A percentile compares a stretch with the other conserved stretches of the same genome.
phyloP scores from a whole-genome alignment of 495 filamentous ascomycete genomes.

The Penicillium cosmopolitanum region DNA sequence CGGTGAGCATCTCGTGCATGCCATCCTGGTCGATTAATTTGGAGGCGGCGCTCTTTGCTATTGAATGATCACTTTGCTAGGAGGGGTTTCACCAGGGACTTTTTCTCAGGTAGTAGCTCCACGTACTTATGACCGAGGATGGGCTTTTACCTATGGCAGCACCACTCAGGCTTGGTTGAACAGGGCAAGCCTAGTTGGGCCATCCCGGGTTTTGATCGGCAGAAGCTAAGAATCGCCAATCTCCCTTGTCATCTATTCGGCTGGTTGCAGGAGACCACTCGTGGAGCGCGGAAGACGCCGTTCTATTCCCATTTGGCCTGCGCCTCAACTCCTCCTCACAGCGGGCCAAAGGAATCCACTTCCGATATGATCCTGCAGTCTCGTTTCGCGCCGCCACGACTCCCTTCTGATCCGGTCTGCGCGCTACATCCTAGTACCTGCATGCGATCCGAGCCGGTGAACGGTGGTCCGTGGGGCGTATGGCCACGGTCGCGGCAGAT shows the following conservation, averaged over 20 bases:
- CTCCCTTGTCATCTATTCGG: conserved; percentile 22
- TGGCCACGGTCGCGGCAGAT: conserved; percentile 22
- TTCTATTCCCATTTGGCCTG: conserved; percentile 19
- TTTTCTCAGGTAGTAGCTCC: not conserved
- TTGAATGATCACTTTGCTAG: not conserved
- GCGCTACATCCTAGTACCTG: conserved; percentile 38
- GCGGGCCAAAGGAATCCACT: conserved; percentile 3
- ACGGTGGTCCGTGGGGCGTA: conserved; percentile 35
- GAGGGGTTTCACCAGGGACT: conserved; percentile 5
- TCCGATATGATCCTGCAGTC: conserved; percentile 19
- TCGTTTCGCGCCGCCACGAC: conserved; percentile 18
- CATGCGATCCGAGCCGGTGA: conserved; percentile 41
- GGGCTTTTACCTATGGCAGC: not conserved
- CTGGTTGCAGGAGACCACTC: conserved; percentile 21
- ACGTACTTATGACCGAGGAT: not conserved
- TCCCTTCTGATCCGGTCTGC: conserved; percentile 18
- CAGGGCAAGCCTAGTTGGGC: not conserved
- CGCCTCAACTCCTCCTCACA: not conserved
- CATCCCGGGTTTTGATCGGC: not conserved
- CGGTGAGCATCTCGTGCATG: not conserved
- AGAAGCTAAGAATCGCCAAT: conserved; percentile 16
- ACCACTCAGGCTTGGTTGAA: not conserved
- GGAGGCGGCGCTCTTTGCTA: not conserved
- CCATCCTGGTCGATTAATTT: not conserved
- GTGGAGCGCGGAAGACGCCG: conserved; percentile 18